phyloP scores from a whole-genome alignment of 805 yeast genomes.

The Pichia deserticola region DNA sequence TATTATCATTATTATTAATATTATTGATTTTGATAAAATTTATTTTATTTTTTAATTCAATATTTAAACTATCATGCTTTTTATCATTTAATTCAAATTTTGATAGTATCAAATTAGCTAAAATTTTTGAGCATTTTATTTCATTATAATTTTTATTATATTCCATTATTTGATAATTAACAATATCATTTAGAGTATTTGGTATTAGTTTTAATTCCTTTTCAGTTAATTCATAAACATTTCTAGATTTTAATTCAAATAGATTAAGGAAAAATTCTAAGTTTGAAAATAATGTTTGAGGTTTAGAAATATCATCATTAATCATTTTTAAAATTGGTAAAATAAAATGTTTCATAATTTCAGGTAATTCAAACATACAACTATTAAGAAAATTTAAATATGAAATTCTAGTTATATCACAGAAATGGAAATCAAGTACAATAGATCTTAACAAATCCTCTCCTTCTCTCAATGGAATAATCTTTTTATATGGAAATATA shows the following conservation, averaged over 20 bases:
- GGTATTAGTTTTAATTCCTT: not conserved
- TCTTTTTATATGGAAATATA: constrained; percentile 50
- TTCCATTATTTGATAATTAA: not conserved
- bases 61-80: not conserved
- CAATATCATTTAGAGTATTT: not conserved
- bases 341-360: constrained; percentile 59
- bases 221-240: constrained; percentile 11
- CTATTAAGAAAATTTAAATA: constrained; percentile 68
- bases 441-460: constrained; percentile 58
- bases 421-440: constrained; percentile 55
- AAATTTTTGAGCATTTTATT: not conserved
- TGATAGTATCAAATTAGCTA: not conserved
- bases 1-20: too few species aligned
- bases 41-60: not conserved
- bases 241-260: constrained; percentile 59
- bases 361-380: constrained; percentile 76
- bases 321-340: constrained; percentile 63
- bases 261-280: constrained; percentile 67
- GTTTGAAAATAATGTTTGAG: constrained; percentile 63
- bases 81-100: not conserved
- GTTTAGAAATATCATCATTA: constrained; percentile 66
- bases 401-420: constrained; percentile 75
- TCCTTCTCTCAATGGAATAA: constrained; percentile 48
- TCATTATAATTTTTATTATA: not conserved
- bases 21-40: not conserved